A percentile compares a stretch with the other conserved stretches of the same genome.
phyloP scores from a whole-genome alignment of 345 rosid species.

The Fremontodendron californicum region DNA sequence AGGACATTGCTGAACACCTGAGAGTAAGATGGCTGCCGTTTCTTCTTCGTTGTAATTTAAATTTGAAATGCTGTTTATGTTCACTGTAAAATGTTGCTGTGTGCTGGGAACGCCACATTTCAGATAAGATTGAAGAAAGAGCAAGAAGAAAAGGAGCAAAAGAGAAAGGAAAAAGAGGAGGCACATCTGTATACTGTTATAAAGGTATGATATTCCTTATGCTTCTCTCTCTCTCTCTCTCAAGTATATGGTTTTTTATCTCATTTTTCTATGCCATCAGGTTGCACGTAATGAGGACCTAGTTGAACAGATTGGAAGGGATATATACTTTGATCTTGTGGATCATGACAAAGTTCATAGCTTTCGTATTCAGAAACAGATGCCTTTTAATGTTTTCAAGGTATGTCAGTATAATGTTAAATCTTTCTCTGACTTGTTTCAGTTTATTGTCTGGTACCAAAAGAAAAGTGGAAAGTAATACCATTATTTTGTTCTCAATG shows the following conservation, averaged over 20 bases:
- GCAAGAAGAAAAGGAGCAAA: slow-evolving; percentile 55
- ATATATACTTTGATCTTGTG: slow-evolving; percentile 69
- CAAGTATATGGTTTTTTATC: not conserved
- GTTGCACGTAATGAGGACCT: slow-evolving; percentile 67
- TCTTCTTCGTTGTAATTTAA: not conserved
- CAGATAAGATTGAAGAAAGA: slow-evolving; percentile 61
- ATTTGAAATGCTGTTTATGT: not conserved
- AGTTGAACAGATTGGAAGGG: slow-evolving; percentile 61
- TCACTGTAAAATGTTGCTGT: not conserved
- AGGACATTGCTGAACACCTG: slow-evolving; percentile 64
- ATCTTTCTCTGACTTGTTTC: not conserved
- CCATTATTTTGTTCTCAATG: not conserved
- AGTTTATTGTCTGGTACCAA: not conserved
- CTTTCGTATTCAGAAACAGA: slow-evolving; percentile 66
- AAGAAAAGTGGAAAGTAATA: not conserved
- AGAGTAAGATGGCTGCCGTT: slow-evolving; percentile 33
- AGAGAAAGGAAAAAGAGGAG: slow-evolving; percentile 51
- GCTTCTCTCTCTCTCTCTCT: not conserved
- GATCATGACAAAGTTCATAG: slow-evolving; percentile 75
- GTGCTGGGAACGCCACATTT: not conserved
- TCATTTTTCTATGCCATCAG: slow-evolving; percentile 17
- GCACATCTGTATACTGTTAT: slow-evolving; percentile 59
- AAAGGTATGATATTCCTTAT: slow-evolving; percentile 36
- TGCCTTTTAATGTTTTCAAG: slow-evolving; percentile 50
- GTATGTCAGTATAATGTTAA: slow-evolving; percentile 22